Conservation (phyloP, 352 stramenopile species). For the Blastocystis sp. region DNA sequence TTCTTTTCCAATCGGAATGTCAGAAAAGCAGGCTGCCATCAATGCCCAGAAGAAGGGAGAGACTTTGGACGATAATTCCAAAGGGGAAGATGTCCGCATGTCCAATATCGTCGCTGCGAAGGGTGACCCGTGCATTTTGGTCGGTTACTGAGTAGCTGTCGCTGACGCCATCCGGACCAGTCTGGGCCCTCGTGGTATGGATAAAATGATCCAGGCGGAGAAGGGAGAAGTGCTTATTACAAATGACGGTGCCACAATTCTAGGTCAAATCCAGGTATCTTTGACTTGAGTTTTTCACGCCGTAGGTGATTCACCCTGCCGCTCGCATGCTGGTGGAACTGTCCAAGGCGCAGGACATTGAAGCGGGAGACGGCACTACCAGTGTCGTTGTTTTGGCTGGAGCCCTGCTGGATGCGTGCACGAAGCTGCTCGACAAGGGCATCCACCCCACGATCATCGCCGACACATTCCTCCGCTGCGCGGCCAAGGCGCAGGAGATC, state of each 20-base stretch:
- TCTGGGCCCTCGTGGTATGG: conserved; percentile 94
- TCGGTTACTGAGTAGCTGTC: conserved; percentile 78
- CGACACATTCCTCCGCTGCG: conserved; percentile 87
- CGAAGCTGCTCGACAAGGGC: conserved; percentile 81
- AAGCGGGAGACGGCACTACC: conserved; percentile 94
- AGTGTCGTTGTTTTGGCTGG: conserved; percentile 96
- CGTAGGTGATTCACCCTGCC: conserved; percentile 91
- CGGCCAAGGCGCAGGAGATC: conserved; percentile 81
- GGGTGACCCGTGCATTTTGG: conserved; percentile 75
- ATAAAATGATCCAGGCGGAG: conserved; percentile 92
- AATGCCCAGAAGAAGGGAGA: conserved; percentile 55
- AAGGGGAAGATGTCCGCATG: conserved; percentile 95
- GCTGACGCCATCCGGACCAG: conserved; percentile 95
- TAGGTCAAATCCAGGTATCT: conserved; percentile 91
- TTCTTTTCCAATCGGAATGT: neutral
- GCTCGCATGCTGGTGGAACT: conserved; percentile 99
- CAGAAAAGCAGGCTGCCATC: neutral
- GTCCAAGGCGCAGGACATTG: conserved; percentile 97
- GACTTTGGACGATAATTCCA: conserved; percentile 75
- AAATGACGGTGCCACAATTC: conserved; percentile 98
- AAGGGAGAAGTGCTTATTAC: conserved; percentile 98
- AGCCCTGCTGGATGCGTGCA: conserved; percentile 90
- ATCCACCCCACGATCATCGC: conserved; percentile 98
- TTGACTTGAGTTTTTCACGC: neutral
- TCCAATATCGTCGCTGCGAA: conserved; percentile 97